Evolutionary conservation across 805 yeast species (phyloP), one percentile per base, ranked within the genome.

Genomic region (Starmerella floris): DNA sequence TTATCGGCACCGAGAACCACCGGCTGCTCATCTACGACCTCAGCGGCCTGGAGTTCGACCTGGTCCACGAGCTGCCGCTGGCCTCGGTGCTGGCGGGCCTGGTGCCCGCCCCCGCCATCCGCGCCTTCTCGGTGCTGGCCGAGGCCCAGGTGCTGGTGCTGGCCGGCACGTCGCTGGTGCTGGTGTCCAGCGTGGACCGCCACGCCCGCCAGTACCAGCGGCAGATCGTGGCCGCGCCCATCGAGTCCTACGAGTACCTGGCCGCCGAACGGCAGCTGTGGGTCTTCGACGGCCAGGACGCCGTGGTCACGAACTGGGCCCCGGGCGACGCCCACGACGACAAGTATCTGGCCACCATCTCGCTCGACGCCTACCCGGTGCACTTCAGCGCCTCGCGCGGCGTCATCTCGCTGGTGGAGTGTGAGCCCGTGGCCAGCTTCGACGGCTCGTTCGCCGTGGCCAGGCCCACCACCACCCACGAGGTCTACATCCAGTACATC

Each of bases 311-410:
- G 16, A 31, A 37, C 6, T 49, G 48, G 48, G 22, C 43, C 10
- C 41, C 46, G 13, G 25, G 5, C n/a, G 40, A 20, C 15, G 17
- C 15, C 3, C 3, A 19, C 19, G 30, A 34, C 2, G 17, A 30
- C 21, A 34, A 35, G 16, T 41, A 25, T 21, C 39, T 45, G 20
- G 50, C 55, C 28, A 35, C 45, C 8, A 53, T 61, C 3, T 63
- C 44, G 43, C 54, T 66, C n/a, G 70, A 67, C 25, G 61, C 69
- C n/a, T 73, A 72, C 51, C 78, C 78, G 0, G 56, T 73, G 20
- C 66, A 72, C 4, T 59, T 69, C 27, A 58, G 70, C 28, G 48
- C 61, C n/a, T 64, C 62, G 28, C 69, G 72, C 43, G 76, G 74
- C 27, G 58, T 70, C 39, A 57, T 72, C 6, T 61, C 69, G 40